Base-by-base conservation (phyloP, 768 basidiomycete species). In the Rickenella mellea region DNA sequence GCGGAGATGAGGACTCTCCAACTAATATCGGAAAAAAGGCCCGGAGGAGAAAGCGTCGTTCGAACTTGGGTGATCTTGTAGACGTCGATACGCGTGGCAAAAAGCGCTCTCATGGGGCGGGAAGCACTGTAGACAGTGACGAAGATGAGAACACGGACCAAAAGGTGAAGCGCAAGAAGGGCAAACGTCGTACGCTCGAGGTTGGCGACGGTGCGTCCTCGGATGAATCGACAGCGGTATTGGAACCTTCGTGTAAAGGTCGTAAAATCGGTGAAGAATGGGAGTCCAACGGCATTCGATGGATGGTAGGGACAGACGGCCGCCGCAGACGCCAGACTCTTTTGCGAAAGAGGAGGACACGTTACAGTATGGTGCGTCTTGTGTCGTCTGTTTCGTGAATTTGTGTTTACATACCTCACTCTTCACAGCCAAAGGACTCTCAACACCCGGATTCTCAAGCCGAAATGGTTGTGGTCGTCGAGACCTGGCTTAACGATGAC, bases 401-500 rank as follows among this genome's bases (percentile, higher is more conserved):
- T 39, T 11, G n/a, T n/a, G 21, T 30, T 14, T 20, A 19, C 30
- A 30, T 21, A 19, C 31, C 49, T 56, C 21, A 56, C 25, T 27
- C 8, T n/a, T 43, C 27, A 27, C 48, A 88, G 86, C 86, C 86
- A 3, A 63, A 71, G 41, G 86, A 89, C 54, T 87, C 85, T 6
- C 70, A 75, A 45, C 85, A 89, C 56, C 81, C 83, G 4, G 86
- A 89, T 59, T 73, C 74, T 32, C 62, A 74, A 41, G 76, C 71
- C 17, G 74, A 78, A 45, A 62, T 86, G 20, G 77, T 83, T 47
- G 77, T 87, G 24, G 82, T 72, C 50, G 72, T 88, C n/a, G 85
- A 87, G 56, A 69, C 67, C 15, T 90, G 86, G 86, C 67, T 86
- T 41, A 77, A 77, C 9, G 84, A 87, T 42, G 81, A 78, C 43